Conservation (phyloP, 192 early-diverging fungal species). For the Paraglomus occultum region DNA sequence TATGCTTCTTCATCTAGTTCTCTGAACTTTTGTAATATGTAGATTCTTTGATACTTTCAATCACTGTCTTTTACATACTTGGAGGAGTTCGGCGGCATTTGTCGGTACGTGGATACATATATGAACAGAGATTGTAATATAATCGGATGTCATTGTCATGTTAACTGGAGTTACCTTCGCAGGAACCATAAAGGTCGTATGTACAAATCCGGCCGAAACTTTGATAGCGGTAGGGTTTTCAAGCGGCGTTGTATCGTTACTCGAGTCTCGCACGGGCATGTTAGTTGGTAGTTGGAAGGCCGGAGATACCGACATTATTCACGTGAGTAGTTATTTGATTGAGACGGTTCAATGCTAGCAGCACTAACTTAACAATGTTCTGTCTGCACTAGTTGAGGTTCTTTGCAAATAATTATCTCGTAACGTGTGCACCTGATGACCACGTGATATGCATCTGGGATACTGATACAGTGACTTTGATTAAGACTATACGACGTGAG, state of each 20-base stretch:
- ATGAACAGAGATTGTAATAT: neutral
- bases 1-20: constrained; percentile 28
- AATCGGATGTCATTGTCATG: neutral
- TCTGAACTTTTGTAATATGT: neutral
- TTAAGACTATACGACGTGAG: constrained; percentile 53
- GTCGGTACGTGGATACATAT: neutral
- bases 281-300: constrained; percentile 56
- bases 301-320: constrained; percentile 53
- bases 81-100: constrained; percentile 35
- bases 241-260: constrained; percentile 49
- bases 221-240: constrained; percentile 54
- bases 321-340: constrained; percentile 35
- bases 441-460: constrained; percentile 60
- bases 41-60: constrained; percentile 44
- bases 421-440: constrained; percentile 55
- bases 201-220: constrained; percentile 48
- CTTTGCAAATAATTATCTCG: constrained; percentile 50
- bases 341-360: neutral
- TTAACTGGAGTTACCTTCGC: constrained; percentile 8
- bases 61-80: constrained; percentile 36
- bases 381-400: constrained; percentile 49
- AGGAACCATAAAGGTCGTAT: constrained; percentile 40
- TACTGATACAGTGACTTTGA: constrained; percentile 42
- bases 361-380: neutral
- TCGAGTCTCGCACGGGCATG: constrained; percentile 55